Evolutionary conservation across 106 monocot genomes (phyloP), one percentile per base, ranked within the genome.

Genomic region (Phalaenopsis equestris): DNA sequence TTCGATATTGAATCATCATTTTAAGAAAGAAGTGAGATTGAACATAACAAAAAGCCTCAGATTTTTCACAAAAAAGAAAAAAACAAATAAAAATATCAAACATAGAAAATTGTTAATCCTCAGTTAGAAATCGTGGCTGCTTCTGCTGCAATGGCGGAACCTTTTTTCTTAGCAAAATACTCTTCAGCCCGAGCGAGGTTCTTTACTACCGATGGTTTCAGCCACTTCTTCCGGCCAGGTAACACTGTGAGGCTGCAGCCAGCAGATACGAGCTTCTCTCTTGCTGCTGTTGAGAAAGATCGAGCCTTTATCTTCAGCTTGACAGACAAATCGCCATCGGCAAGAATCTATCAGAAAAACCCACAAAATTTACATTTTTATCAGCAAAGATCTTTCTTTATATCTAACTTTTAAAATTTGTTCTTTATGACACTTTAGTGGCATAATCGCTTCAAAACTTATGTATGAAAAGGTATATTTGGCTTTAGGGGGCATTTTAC

Each of bases 211-310:
- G 92, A 92, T 77, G 90, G 92, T 77, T 94, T 91, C 65, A 98
- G 83, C 94, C 92, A 98, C 81, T 98, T 98, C 83, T 94, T 98
- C 11, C 89, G 78, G 21, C 94, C 94, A 18, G 94, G 92, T 16
- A 98, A 80, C 41, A 82, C 82, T 47, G 87, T 92, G 39, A 98
- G 77, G 43, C 88, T 91, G 81, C 97, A 98, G 74, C 92, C 94
- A 18, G 85, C 89, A 73, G 89, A 87, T 82, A 93, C 94, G 14
- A 99, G 91, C 80, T 99, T 94, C 80, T 88, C 91, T 80, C 84
- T 94, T 56, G 98, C 94, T 42, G 81, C 79, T 24, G 88, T 55
- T 42, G 94, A 99, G 52, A 91, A 93, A 8, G 98, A 89, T 70
- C 91, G 79, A 30, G 92, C 98, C 85, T 95, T 99, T 42, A 99